Evolutionary conservation across 306 rosid species (phyloP).

Genomic region (Cercis canadensis): DNA sequence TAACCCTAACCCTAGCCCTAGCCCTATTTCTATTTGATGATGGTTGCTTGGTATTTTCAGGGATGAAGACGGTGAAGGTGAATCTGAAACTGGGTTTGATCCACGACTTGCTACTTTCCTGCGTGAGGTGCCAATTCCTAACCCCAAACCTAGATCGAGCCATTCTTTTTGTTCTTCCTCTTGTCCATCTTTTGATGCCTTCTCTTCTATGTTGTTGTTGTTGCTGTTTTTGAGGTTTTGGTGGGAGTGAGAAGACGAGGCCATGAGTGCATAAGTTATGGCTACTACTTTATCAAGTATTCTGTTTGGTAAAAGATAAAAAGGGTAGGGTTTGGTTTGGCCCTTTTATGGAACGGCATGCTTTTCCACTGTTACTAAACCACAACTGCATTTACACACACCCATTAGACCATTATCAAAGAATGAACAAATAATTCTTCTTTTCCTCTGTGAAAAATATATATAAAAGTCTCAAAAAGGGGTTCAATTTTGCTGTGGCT

Average conservation of each 20-base stretch:
- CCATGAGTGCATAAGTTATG: constrained; percentile 41
- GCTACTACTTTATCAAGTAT: constrained; percentile 42
- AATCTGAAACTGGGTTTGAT: constrained; percentile 36
- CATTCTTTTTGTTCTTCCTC: constrained; percentile 37
- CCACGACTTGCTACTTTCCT: constrained; percentile 29
- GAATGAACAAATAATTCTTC: not conserved
- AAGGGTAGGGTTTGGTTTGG: constrained; percentile 36
- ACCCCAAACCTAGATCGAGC: constrained; percentile 56
- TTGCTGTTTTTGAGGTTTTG: constrained; percentile 26
- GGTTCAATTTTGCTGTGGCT: not conserved
- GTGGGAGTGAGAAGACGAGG: constrained; percentile 49
- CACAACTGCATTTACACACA: constrained; percentile 24
- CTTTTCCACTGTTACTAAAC: constrained; percentile 39
- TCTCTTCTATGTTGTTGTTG: not conserved
- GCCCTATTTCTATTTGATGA: constrained; percentile 12
- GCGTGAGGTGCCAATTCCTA: constrained; percentile 29
- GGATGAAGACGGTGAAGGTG: constrained; percentile 24
- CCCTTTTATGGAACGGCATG: constrained; percentile 50
- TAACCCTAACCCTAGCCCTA: constrained; percentile 30
- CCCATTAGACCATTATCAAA: not conserved
- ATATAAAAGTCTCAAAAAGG: not conserved
- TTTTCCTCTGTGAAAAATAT: not conserved
- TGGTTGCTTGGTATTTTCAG: not conserved
- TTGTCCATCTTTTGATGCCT: constrained; percentile 7
- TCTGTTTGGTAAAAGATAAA: constrained; percentile 35